Conservation (phyloP, 2,329 filamentous ascomycete genomes). For the Hypoxylon sp. region DNA sequence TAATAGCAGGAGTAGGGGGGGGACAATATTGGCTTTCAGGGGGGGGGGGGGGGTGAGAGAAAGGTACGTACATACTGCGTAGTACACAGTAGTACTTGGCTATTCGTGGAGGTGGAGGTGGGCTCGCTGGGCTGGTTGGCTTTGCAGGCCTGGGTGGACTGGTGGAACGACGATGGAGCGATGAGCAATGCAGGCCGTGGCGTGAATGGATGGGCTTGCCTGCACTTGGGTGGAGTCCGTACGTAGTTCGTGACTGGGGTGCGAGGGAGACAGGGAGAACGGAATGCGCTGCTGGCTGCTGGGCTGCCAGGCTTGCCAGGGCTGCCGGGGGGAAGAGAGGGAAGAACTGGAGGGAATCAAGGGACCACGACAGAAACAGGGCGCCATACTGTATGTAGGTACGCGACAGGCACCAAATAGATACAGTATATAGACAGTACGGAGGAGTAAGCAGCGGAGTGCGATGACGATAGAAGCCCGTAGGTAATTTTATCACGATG, state of each 20-base stretch:
- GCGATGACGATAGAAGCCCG: conserved; percentile 35
- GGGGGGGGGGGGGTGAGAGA: too few species aligned
- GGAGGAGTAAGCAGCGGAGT: conserved; percentile 35
- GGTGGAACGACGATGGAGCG: conserved; percentile 46
- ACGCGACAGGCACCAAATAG: neutral
- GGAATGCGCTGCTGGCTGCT: too few species aligned
- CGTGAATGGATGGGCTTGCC: conserved; percentile 32
- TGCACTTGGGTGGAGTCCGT: conserved; percentile 26
- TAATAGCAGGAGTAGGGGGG: conserved; percentile 34
- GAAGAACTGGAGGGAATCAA: neutral
- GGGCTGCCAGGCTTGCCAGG: too few species aligned
- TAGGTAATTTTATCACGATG: conserved; percentile 24
- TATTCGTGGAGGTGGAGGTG: conserved; percentile 30
- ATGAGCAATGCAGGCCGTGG: conserved; percentile 41
- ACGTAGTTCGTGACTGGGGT: conserved; percentile 28
- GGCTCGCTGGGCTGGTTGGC: conserved; percentile 36
- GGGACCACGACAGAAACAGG: conserved; percentile 2
- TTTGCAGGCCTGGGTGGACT: conserved; percentile 26
- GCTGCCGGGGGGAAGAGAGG: too few species aligned
- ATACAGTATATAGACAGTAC: conserved; percentile 36
- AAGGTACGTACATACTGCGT: too few species aligned
- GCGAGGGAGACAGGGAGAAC: too few species aligned
- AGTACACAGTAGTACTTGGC: conserved; percentile 25
- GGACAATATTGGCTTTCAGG: conserved; percentile 31
- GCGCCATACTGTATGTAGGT: neutral